Evolutionary conservation across 2,329 filamentous ascomycete species (phyloP).

Genomic region (Trichoderma oligosporum): DNA sequence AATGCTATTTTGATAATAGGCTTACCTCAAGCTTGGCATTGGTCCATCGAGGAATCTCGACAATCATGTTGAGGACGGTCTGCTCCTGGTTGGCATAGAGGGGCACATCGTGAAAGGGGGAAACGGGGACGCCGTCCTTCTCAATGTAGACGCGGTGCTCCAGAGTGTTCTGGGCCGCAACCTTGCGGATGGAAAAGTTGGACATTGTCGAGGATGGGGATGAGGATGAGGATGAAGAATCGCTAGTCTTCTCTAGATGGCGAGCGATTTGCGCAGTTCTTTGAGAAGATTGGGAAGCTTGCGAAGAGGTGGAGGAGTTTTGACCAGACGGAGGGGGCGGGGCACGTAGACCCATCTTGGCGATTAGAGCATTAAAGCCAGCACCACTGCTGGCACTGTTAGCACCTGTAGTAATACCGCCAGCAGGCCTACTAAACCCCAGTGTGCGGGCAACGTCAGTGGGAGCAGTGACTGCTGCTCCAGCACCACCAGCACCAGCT

Average conservation of each 20-base stretch:
- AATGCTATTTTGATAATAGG: constrained; percentile 23
- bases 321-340: constrained; percentile 38
- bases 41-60: constrained; percentile 99
- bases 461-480: not conserved
- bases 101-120: constrained; percentile 97
- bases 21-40: constrained; percentile 98
- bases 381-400: not conserved
- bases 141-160: constrained; percentile 98
- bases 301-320: constrained; percentile 25
- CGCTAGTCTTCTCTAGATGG: constrained; percentile 37
- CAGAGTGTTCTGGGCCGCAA: constrained; percentile 85
- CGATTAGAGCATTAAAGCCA: not conserved
- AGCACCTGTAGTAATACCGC: constrained; percentile 4
- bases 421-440: not conserved
- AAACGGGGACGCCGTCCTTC: constrained; percentile 91
- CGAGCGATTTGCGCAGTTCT: constrained; percentile 54
- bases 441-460: not conserved
- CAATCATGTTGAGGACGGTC: constrained; percentile 97
- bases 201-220: constrained; percentile 46
- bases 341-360: constrained; percentile 32
- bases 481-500: not conserved
- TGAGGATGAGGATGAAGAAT: constrained; percentile 23
- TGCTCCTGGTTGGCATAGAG: constrained; percentile 96
- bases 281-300: constrained; percentile 43
- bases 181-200: constrained; percentile 76